phyloP scores from a whole-genome alignment of 106 monocot species.

The Phalaenopsis equestris region DNA sequence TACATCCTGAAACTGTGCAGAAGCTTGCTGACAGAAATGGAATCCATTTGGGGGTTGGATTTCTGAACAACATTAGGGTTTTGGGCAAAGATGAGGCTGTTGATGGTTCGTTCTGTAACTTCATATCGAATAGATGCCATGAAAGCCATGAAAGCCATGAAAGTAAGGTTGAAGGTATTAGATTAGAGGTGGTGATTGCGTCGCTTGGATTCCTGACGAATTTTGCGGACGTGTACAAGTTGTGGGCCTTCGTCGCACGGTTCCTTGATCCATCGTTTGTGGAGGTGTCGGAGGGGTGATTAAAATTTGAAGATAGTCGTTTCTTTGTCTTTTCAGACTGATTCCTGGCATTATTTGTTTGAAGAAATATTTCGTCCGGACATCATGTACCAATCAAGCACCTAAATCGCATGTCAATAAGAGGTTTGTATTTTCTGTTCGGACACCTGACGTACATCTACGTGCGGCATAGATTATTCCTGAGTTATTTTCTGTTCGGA shows the following conservation, averaged over 20 bases:
- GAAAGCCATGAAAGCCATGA: conserved; percentile 21
- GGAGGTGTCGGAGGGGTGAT: neutral
- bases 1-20: conserved; percentile 78
- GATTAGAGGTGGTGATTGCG: conserved; percentile 84
- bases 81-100: conserved; percentile 30
- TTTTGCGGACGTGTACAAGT: conserved; percentile 90
- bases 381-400: too few species aligned
- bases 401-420: too few species aligned
- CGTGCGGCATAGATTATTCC: too few species aligned
- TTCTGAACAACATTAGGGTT: conserved; percentile 69
- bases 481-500: too few species aligned
- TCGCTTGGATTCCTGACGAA: conserved; percentile 95
- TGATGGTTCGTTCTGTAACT: conserved; percentile 28
- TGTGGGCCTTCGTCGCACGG: conserved; percentile 90
- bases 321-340: too few species aligned
- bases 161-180: conserved; percentile 30
- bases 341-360: too few species aligned
- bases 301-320: too few species aligned
- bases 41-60: conserved; percentile 72
- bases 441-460: too few species aligned
- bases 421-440: too few species aligned
- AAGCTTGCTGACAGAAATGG: conserved; percentile 82
- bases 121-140: conserved; percentile 36
- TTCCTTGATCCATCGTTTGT: conserved; percentile 72
- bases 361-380: too few species aligned